phyloP scores from a whole-genome alignment of 768 basidiomycete species.

The Lactifluus hygrophoroides region DNA sequence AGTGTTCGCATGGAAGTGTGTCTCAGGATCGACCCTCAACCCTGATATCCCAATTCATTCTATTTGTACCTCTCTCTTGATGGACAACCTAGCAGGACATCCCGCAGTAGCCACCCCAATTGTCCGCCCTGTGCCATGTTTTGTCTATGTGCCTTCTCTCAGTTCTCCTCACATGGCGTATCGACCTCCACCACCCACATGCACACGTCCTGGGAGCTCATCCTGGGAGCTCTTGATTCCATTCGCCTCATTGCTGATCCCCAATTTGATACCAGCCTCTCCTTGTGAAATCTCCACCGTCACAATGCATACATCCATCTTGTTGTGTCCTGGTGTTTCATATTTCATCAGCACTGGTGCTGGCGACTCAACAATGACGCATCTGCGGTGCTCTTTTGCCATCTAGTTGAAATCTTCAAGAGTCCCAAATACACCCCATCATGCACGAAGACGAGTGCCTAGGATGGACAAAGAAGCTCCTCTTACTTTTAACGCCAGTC shows the following conservation, averaged over 20 bases:
- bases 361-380: conserved; percentile 58
- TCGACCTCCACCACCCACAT: conserved; percentile 19
- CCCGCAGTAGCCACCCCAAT: too few relatives aligned
- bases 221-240: conserved; percentile 45
- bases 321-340: conserved; percentile 62
- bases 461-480: conserved; percentile 51
- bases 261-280: conserved; percentile 33
- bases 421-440: conserved; percentile 50
- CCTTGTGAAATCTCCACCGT: conserved; percentile 35
- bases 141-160: conserved; percentile 57
- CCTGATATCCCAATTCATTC: too few relatives aligned
- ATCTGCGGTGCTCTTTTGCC: conserved; percentile 48
- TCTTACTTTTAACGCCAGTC: conserved; percentile 65
- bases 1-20: conserved; percentile 78
- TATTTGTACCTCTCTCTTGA: conserved; percentile 38
- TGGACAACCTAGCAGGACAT: conserved; percentile 23
- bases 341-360: conserved; percentile 65
- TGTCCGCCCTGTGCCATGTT: conserved; percentile 47
- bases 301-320: conserved; percentile 66
- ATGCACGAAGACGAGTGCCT: conserved; percentile 26
- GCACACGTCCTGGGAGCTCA: conserved; percentile 58
- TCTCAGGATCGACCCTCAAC: too few relatives aligned
- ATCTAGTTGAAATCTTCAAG: conserved; percentile 64
- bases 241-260: conserved; percentile 49
- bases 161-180: conserved; percentile 29